Base-by-base conservation (phyloP, 2,329 filamentous ascomycete genomes). In the Diaporthe ilicicola region DNA sequence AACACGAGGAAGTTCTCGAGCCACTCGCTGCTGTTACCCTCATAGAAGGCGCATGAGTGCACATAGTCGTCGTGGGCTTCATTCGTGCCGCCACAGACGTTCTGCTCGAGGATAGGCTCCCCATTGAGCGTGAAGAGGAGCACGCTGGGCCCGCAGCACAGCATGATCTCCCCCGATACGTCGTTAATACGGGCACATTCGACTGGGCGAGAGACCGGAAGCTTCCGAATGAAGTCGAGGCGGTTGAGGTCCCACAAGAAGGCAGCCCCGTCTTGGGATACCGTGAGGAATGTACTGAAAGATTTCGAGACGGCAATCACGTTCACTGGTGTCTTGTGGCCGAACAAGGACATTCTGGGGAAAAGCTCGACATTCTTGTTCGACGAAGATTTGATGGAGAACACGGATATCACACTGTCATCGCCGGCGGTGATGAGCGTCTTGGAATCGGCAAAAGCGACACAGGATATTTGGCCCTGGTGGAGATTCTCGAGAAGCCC, bases 161-260 rank as follows among this genome's bases (percentile, higher is more conserved):
- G 85, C 78, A 97, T 87, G 56, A 99, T 94, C 76, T 97, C 94
- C 13, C 96, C 96, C 0, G 93, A 94, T 1, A 95, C 91, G 77
- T 97, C 95, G 78, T 97, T 97, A 80, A 99, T 94, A 13, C 88
- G 87, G 0, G 94, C 94, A 75, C 93, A 95, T 81, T 97, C 89
- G 2, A 89, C 84, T 0, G 85, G 81, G 5, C 88, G 86, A 3
- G 85, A 85, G 19, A 86, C 80, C 0, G 90, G 90, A 27, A 95
- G 84, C 80, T 90, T 92, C 54, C 94, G 90, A 7, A 98, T 91
- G 77, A 97, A 97, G 66, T 94, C 93, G 15, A 94, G 89, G 19
- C 94, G 90, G 80, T 98, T 99, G 4, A 99, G 86, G 79, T 98
- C 96, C 96, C 96, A 99, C 4, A 98, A 85, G 77, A 97, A 91